These are phyloP conservation scores for Solanum acaule DNA, from an alignment of 257 asterid genomes.

Conservation along the genomic window DNA sequence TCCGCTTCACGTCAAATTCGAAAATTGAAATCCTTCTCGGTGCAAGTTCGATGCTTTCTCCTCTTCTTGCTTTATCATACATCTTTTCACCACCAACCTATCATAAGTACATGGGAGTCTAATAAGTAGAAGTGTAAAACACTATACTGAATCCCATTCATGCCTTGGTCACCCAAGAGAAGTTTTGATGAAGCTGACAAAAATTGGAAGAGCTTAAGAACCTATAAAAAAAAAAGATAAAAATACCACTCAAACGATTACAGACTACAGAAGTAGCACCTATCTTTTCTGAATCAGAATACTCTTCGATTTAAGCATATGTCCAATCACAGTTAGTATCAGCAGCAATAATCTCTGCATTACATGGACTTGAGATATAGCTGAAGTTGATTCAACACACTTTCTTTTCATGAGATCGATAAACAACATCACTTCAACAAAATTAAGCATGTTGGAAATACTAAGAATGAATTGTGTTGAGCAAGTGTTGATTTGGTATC, in stretches of 20 bases:
- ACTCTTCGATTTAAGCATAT: neutral
- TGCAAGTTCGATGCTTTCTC: conserved; percentile 88
- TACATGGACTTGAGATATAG: neutral
- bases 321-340: neutral
- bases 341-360: neutral
- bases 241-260: neutral
- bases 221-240: neutral
- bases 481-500: neutral
- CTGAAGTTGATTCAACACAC: conserved; percentile 1
- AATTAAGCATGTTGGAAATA: neutral
- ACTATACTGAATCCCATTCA: neutral
- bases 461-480: neutral
- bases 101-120: conserved; percentile 4
- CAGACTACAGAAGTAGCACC: neutral
- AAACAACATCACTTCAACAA: neutral
- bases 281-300: neutral
- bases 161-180: neutral
- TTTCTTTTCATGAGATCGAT: neutral
- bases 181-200: neutral
- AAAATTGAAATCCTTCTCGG: conserved; percentile 80
- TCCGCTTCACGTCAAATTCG: conserved; percentile 73
- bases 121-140: neutral
- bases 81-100: conserved; percentile 96
- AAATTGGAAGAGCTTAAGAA: neutral
- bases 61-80: conserved; percentile 97